phyloP scores from a whole-genome alignment of 345 rosid genomes.

The Punica granatum region DNA sequence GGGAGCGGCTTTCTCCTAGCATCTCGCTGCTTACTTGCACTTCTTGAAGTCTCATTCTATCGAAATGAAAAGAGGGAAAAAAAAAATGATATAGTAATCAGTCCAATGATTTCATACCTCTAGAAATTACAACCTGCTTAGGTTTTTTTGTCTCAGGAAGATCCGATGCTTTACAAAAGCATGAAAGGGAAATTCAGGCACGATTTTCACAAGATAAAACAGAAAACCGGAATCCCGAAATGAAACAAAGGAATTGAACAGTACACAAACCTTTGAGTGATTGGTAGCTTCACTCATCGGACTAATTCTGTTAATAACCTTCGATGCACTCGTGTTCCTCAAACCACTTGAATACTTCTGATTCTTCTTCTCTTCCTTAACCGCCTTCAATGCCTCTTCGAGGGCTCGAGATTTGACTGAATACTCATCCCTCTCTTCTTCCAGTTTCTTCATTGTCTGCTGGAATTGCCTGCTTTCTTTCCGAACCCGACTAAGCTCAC shows the following conservation, averaged over 20 bases:
- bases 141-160: too few relatives aligned
- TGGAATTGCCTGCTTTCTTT: conserved; percentile 34
- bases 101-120: not conserved
- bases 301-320: conserved; percentile 9
- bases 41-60: conserved; percentile 1
- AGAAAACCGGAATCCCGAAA: not conserved
- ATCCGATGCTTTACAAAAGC: too few relatives aligned
- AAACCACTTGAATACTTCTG: conserved; percentile 10
- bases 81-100: not conserved
- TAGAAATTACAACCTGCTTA: not conserved
- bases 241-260: not conserved
- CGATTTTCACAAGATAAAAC: not conserved
- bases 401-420: conserved; percentile 22
- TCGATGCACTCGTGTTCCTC: conserved; percentile 2
- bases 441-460: conserved; percentile 29
- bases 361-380: conserved; percentile 27
- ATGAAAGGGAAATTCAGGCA: too few relatives aligned
- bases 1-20: not conserved
- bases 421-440: conserved; percentile 31
- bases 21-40: not conserved
- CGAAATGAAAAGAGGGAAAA: not conserved
- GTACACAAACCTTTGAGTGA: conserved; percentile 12
- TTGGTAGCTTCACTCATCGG: conserved; percentile 5
- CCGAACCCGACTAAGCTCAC: conserved; percentile 29
- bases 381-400: conserved; percentile 31